Evolutionary conservation across 805 yeast species (phyloP), one percentile per base, ranked within the genome.

Genomic region (Priceomyces haplophilus): DNA sequence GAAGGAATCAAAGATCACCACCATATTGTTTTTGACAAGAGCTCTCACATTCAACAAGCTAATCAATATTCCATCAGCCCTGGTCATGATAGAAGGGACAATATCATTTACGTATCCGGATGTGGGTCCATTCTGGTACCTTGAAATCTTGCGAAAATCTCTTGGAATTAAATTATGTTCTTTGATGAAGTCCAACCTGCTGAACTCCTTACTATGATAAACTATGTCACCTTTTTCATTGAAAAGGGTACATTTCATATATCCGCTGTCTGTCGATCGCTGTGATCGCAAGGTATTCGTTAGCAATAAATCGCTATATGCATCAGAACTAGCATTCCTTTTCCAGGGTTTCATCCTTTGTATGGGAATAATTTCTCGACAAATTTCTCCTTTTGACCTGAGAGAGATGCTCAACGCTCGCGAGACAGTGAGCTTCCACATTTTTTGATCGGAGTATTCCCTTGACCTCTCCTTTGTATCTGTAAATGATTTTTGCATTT

Each of bases 71-170:
- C 76, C 67, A 47, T 72, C 60, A 11, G 68, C 66, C 33, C 82
- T 58, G 1, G 76, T 69, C 39, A 78, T 59, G 2, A 79, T 64
- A 30, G 80, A 72, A 0, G 83, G 83, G n/a, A 79, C 83, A 23
- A 79, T 75, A 49, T 78, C 83, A 35, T 61, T 56, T 42, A 61
- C 58, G 34, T 58, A 51, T 13, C 47, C 33, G 5, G 21, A 17
- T 13, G 20, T 27, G n/a, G 35, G 20, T 13, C 29, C 44, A 11
- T 47, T 42, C 16, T 54, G 55, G 43, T 56, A 58, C 23, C 68
- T 50, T 24, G 76, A 75, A 25, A 79, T 44, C 73, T 76, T 64
- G 57, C 84, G 73, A 19, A 82, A 73, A 25, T 86, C 83, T 44
- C 86, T 78, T 38, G 81, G 76, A 0, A 73, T 67, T 23, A 79